Conservation (phyloP, 2,329 filamentous ascomycete species). For the Aspergillus sp. region DNA sequence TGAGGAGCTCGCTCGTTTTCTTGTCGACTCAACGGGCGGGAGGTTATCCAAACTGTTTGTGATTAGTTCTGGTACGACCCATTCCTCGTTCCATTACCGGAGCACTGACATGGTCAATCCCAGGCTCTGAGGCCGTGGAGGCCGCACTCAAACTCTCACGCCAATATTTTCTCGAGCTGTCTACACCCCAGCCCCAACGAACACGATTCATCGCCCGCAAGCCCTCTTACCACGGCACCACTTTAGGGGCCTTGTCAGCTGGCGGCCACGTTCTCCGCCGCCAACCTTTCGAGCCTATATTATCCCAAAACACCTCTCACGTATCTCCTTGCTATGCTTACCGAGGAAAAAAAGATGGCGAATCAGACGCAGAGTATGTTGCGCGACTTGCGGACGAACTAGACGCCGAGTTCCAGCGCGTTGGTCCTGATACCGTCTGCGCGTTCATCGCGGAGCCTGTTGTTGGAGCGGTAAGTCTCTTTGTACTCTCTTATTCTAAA, state of each 20-base stretch:
- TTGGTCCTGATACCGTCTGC: constrained; percentile 66
- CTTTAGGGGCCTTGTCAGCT: constrained; percentile 64
- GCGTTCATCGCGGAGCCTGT: constrained; percentile 74
- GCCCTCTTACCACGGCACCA: constrained; percentile 70
- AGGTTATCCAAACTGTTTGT: constrained; percentile 58
- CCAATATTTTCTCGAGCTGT: constrained; percentile 64
- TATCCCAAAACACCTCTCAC: constrained; percentile 56
- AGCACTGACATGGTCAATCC: no score
- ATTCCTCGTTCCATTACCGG: not conserved
- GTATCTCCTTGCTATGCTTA: constrained; percentile 70
- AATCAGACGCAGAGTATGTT: constrained; percentile 62
- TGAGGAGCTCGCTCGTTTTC: constrained; percentile 52
- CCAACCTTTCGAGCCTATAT: constrained; percentile 60
- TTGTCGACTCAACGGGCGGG: constrained; percentile 53
- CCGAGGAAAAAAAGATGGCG: constrained; percentile 51
- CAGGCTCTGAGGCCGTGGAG: constrained; percentile 68
- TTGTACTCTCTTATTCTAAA: not conserved
- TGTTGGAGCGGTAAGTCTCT: constrained; percentile 62
- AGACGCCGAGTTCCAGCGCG: constrained; percentile 62
- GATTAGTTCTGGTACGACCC: constrained; percentile 55
- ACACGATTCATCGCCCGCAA: constrained; percentile 64
- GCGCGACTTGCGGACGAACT: constrained; percentile 62
- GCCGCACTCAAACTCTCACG: constrained; percentile 65
- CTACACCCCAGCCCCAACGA: constrained; percentile 52
- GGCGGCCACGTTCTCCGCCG: constrained; percentile 63